Conservation (phyloP, 306 rosid species). For the Medicago ruthenica region DNA sequence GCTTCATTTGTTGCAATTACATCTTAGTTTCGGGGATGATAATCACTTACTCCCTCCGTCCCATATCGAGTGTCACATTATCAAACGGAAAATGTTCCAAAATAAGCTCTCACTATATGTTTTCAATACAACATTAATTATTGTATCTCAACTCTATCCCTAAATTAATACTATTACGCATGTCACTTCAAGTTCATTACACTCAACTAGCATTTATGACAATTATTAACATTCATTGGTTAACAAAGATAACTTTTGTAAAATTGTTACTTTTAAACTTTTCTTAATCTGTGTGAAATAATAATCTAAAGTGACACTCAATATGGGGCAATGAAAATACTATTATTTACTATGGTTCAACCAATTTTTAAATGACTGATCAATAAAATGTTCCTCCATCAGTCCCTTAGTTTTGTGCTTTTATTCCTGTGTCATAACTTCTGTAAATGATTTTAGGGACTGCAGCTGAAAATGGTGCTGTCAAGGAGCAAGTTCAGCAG, state of each 20-base stretch:
- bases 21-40: neutral
- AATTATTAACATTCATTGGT: neutral
- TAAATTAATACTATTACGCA: neutral
- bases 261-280: neutral
- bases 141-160: neutral
- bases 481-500: conserved; percentile 62
- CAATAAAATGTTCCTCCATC: neutral
- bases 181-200: neutral
- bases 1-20: conserved; percentile 12
- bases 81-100: neutral
- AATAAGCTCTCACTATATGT: neutral
- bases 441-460: conserved; percentile 46
- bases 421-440: conserved; percentile 24
- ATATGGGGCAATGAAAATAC: neutral
- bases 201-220: conserved; percentile 10
- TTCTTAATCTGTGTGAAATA: neutral
- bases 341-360: neutral
- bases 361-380: conserved; percentile 4
- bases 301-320: neutral
- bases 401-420: conserved; percentile 27
- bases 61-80: neutral
- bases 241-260: neutral
- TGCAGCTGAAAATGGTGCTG: conserved; percentile 57
- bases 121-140: neutral
- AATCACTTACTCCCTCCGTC: neutral